Base-by-base conservation (phyloP, 2,329 filamentous ascomycete genomes). In the Arthrobotrys megalospora region DNA sequence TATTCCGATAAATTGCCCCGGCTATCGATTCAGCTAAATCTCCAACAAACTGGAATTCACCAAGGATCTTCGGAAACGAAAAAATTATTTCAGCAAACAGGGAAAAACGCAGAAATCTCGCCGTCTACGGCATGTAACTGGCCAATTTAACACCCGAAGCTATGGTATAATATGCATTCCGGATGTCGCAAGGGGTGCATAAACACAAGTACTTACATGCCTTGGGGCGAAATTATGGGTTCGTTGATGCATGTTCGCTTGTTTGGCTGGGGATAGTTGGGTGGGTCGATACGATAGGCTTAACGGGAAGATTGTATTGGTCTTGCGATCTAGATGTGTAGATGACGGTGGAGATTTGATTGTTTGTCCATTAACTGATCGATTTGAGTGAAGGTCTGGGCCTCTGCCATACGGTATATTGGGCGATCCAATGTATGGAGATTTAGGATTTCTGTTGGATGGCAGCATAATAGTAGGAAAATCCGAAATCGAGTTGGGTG, bases 171-270 rank as follows among this genome's bases (percentile, higher is more conserved):
- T 53, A 67, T 43, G 63, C 63, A 53, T 12, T 32, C 21, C 21
- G 8, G 19, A 67, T 67, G 63, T 67, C 48, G 63, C 63, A 28
- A 67, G 64, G 47, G 48, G 45, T 66, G 62, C 64, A 67, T 67
- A 50, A 2, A 28, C 24, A 28, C 24, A 28, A 28, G 24, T 28
- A 5, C n/a, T 1, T 41, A 5, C n/a, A 10, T 41, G 24, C 41
- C 34, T 34, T 6, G 24, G 24, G 24, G 24, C 50, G n/a, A 34
- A 32, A 53, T 5, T 12, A 1, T 3, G 6, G 19, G 21, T 19
- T n/a, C 1, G 28, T 24, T 14, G 16, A 34, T 53, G 28, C 50
- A 21, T 14, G 14, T 53, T 53, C 50, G 50, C 50, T 28, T 28
- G 19, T 28, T 8, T 38, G 8, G 36, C 8, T 28, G 24, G 12